These are phyloP conservation scores for Capronia coronata DNA, from an alignment of 2,329 filamentous ascomycete genomes.

Conservation along the genomic window DNA sequence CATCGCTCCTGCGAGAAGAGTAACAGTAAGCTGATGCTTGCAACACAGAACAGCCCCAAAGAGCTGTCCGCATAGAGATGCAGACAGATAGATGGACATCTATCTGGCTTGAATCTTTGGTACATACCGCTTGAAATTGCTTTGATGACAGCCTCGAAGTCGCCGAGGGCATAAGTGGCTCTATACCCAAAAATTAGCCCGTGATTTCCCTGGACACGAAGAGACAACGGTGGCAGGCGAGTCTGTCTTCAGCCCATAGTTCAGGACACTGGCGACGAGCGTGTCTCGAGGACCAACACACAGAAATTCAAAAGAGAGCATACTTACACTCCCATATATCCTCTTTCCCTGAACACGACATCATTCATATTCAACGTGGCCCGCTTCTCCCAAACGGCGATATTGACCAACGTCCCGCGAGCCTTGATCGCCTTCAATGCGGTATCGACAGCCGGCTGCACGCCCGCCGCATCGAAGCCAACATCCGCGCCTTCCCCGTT, in stretches of 20 bases:
- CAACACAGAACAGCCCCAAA: too few relatives aligned
- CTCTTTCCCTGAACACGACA: slow-evolving; percentile 48
- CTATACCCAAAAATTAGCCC: background rate
- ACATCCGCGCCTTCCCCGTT: slow-evolving; percentile 45
- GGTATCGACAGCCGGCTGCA: slow-evolving; percentile 46
- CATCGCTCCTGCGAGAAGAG: slow-evolving; percentile 21
- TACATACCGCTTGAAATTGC: slow-evolving; percentile 33
- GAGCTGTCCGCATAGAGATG: too few relatives aligned
- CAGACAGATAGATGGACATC: background rate
- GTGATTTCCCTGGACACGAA: too few relatives aligned
- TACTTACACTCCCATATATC: slow-evolving; percentile 44
- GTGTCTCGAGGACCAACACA: too few relatives aligned
- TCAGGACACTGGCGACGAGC: too few relatives aligned
- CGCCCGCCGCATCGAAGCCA: slow-evolving; percentile 49
- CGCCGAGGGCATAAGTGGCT: slow-evolving; percentile 47
- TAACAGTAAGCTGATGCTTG: too few relatives aligned
- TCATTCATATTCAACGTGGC: slow-evolving; percentile 46
- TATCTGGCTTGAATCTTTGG: background rate
- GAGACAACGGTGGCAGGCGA: too few relatives aligned
- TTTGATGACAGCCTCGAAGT: slow-evolving; percentile 46
- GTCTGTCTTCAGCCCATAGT: too few relatives aligned
- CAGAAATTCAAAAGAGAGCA: background rate
- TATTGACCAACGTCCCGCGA: slow-evolving; percentile 49
- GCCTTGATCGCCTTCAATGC: slow-evolving; percentile 46
- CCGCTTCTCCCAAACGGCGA: slow-evolving; percentile 52